These are phyloP conservation scores for Claviceps capensis DNA, from an alignment of 2,329 filamentous ascomycete species.

Conservation along the genomic window DNA sequence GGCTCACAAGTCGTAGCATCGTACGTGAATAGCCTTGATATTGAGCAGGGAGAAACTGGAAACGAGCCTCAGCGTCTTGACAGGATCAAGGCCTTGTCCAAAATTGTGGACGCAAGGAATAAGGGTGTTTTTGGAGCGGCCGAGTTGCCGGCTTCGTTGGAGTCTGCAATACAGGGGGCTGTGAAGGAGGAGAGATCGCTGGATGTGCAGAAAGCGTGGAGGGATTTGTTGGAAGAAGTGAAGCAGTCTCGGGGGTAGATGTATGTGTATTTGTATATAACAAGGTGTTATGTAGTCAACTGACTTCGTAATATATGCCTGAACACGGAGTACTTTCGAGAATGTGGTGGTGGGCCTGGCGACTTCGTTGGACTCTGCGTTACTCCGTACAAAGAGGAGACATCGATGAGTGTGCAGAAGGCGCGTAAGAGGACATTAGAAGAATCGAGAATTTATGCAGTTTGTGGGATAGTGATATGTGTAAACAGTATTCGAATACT, in stretches of 20 bases:
- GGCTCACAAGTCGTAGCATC: conserved; percentile 13
- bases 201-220: conserved; percentile 31
- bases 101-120: conserved; percentile 27
- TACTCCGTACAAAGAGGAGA: too few relatives aligned
- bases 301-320: too few relatives aligned
- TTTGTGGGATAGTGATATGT: too few relatives aligned
- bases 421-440: too few relatives aligned
- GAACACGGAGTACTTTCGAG: too few relatives aligned
- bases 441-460: too few relatives aligned
- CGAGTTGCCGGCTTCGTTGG: conserved; percentile 16
- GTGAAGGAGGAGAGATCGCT: conserved; percentile 27
- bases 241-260: neutral
- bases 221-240: conserved; percentile 20
- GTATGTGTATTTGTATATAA: neutral
- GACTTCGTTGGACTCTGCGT: too few relatives aligned
- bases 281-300: too few relatives aligned
- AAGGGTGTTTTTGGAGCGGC: conserved; percentile 27
- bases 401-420: too few relatives aligned
- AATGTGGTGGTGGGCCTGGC: too few relatives aligned
- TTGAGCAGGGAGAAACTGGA: conserved; percentile 30
- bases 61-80: conserved; percentile 37
- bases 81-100: conserved; percentile 31
- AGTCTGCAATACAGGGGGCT: conserved; percentile 20
- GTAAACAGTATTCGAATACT: too few relatives aligned
- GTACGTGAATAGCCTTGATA: conserved; percentile 34